These are phyloP conservation scores for Echinosophora koreensis DNA, from an alignment of 306 rosid species.

Conservation along the genomic window DNA sequence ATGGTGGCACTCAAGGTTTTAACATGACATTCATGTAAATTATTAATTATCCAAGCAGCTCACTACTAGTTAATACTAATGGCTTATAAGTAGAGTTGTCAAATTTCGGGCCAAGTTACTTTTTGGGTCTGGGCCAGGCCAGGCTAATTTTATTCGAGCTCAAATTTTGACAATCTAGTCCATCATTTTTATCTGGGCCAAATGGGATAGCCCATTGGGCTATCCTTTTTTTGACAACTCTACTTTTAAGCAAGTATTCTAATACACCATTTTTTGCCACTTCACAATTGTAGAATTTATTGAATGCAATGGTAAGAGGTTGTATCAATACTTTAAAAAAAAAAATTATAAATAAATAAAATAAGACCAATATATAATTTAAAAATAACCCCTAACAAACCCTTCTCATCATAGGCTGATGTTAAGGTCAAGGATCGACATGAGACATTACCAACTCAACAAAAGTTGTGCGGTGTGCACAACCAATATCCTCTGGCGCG, in stretches of 20 bases:
- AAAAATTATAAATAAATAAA: too few species aligned
- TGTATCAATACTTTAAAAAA: background rate
- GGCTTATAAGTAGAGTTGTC: background rate
- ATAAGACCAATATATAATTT: background rate
- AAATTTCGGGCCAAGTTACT: too few species aligned
- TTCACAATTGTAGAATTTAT: background rate
- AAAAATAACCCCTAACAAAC: background rate
- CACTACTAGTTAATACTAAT: background rate
- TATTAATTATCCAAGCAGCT: too few species aligned
- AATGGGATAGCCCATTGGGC: too few species aligned
- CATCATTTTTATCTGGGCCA: too few species aligned
- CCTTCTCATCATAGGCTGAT: background rate
- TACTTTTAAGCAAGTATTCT: background rate
- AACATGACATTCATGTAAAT: too few species aligned
- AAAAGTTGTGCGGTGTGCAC: background rate
- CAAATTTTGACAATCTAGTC: too few species aligned
- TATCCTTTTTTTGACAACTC: too few species aligned
- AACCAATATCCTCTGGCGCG: background rate
- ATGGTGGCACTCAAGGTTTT: too few species aligned
- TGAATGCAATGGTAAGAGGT: background rate
- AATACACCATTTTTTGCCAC: background rate
- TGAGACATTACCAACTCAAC: background rate
- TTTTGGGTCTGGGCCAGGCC: too few species aligned
- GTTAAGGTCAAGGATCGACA: background rate
- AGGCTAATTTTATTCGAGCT: too few species aligned